Conservation (phyloP, 352 stramenopile genomes). For the Pythium scleroteichum region DNA sequence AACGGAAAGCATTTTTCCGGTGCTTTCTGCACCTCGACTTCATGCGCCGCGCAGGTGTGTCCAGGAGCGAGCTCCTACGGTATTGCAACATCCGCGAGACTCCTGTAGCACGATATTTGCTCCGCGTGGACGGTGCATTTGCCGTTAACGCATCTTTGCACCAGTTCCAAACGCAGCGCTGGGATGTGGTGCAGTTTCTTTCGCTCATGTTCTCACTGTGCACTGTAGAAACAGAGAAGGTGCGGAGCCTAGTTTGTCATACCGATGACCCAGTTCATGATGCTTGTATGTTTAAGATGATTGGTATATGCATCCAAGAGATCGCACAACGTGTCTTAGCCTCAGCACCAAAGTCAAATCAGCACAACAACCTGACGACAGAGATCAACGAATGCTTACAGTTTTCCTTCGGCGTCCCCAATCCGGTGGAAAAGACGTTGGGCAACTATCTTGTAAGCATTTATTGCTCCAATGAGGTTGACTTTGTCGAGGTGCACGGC, state of each 20-base stretch:
- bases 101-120: slow-evolving; percentile 33
- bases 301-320: slow-evolving; percentile 5
- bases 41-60: slow-evolving; percentile 51
- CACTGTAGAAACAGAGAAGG: slow-evolving; percentile 38
- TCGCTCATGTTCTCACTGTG: slow-evolving; percentile 59
- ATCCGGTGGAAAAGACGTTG: slow-evolving; percentile 15
- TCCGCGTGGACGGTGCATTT: slow-evolving; percentile 31
- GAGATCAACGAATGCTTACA: slow-evolving; percentile 41
- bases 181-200: slow-evolving; percentile 62
- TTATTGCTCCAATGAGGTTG: slow-evolving; percentile 4
- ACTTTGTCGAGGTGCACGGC: slow-evolving; percentile 33
- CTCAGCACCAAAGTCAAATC: background rate
- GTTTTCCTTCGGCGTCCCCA: slow-evolving; percentile 48
- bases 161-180: slow-evolving; percentile 35
- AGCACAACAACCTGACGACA: background rate
- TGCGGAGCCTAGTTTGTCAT: slow-evolving; percentile 4
- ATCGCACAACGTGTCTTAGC: background rate
- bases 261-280: background rate
- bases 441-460: slow-evolving; percentile 11
- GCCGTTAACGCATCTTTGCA: slow-evolving; percentile 29
- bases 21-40: slow-evolving; percentile 67
- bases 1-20: slow-evolving; percentile 63
- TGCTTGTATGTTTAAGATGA: background rate
- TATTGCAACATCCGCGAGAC: slow-evolving; percentile 53
- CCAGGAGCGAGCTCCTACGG: slow-evolving; percentile 50